Evolutionary conservation across 352 stramenopile species (phyloP).

Genomic region (Phytophthora pisi): DNA sequence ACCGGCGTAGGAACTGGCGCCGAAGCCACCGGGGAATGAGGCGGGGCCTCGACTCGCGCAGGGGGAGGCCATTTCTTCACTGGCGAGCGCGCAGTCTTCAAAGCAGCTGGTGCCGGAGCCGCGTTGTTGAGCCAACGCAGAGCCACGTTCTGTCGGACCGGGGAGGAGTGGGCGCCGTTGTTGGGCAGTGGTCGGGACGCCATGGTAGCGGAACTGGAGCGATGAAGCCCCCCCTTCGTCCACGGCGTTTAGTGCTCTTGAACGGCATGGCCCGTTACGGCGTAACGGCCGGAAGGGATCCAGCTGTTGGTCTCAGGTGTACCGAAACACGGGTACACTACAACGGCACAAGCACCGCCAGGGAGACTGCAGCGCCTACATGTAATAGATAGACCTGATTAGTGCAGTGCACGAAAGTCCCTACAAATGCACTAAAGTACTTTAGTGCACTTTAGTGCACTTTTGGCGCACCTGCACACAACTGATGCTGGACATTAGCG

Average conservation of each 20-base stretch:
- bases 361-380: not conserved
- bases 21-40: constrained; percentile 5
- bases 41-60: not conserved
- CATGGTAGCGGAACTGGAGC: constrained; percentile 28
- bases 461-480: too few relatives aligned
- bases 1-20: not conserved
- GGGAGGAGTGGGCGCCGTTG: constrained; percentile 25
- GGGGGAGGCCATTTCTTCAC: constrained; percentile 20
- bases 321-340: constrained; percentile 7
- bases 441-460: too few relatives aligned
- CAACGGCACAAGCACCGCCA: not conserved
- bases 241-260: not conserved
- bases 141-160: constrained; percentile 23
- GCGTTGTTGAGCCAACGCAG: constrained; percentile 29
- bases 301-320: constrained; percentile 11
- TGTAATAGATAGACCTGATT: too few relatives aligned
- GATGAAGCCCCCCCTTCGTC: not conserved
- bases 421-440: too few relatives aligned
- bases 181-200: constrained; percentile 43
- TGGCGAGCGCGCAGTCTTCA: constrained; percentile 8
- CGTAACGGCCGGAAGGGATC: constrained; percentile 16
- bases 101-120: constrained; percentile 1
- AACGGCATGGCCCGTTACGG: constrained; percentile 10
- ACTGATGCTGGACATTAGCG: too few relatives aligned
- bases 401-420: too few relatives aligned